A percentile compares a stretch with the other conserved stretches of the same genome.
Conservation (phyloP, 1,284 basidiomycete genomes). For the Microbotryum scabiosae region DNA sequence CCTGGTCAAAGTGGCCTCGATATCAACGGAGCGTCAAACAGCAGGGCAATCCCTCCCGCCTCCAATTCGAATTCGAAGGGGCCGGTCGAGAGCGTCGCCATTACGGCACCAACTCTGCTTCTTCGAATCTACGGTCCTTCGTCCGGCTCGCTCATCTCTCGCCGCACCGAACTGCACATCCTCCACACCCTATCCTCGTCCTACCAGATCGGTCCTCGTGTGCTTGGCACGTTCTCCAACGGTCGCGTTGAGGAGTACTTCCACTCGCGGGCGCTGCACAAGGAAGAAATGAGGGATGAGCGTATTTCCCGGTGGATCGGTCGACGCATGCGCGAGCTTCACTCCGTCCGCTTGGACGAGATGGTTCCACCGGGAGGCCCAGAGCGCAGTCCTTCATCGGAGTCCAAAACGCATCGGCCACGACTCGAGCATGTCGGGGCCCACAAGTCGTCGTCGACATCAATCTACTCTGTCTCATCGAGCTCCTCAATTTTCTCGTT, state of each 20-base stretch:
- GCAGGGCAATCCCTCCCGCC: neutral
- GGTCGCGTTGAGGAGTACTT: slow-evolving; percentile 91
- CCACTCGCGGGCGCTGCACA: slow-evolving; percentile 67
- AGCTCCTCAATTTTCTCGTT: slow-evolving; percentile 29
- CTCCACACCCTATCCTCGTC: slow-evolving; percentile 76
- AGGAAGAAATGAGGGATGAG: slow-evolving; percentile 65
- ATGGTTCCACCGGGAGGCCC: slow-evolving; percentile 42
- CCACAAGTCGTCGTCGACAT: slow-evolving; percentile 1
- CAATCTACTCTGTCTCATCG: slow-evolving; percentile 27
- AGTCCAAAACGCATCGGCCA: neutral
- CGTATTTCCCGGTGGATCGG: slow-evolving; percentile 72
- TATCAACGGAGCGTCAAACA: neutral
- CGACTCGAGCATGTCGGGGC: neutral
- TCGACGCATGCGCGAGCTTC: slow-evolving; percentile 83
- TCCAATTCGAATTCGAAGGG: neutral
- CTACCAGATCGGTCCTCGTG: slow-evolving; percentile 78
- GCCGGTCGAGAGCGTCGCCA: slow-evolving; percentile 1
- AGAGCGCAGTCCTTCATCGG: neutral
- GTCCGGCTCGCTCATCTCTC: slow-evolving; percentile 73
- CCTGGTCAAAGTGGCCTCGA: no score
- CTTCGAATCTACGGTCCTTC: slow-evolving; percentile 83
- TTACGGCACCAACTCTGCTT: slow-evolving; percentile 56
- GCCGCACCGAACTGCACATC: slow-evolving; percentile 70
- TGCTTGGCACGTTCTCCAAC: slow-evolving; percentile 88
- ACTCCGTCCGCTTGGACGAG: slow-evolving; percentile 70